These are phyloP conservation scores for Athelia psychrophila DNA, from an alignment of 1,284 basidiomycete genomes.

Conservation along the genomic window DNA sequence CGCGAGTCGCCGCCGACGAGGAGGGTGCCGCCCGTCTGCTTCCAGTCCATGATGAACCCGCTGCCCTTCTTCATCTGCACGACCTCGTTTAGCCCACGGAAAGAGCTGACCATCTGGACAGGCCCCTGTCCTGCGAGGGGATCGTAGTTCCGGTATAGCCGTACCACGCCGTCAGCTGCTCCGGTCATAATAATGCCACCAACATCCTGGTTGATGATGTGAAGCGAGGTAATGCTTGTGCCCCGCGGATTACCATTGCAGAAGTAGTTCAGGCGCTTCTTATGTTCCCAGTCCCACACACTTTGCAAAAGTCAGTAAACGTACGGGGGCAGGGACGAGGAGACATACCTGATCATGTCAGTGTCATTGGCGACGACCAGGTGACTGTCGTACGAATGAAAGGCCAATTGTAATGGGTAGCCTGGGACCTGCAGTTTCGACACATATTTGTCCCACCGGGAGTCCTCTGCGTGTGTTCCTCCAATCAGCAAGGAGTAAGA, in stretches of 20 bases:
- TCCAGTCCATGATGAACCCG: constrained; percentile 93
- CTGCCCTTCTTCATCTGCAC: constrained; percentile 71
- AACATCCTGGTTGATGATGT: constrained; percentile 95
- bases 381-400: constrained; percentile 93
- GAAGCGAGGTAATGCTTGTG: constrained; percentile 85
- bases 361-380: constrained; percentile 84
- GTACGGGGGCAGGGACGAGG: constrained; percentile 1
- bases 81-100: constrained; percentile 86
- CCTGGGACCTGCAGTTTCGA: constrained; percentile 70
- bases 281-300: constrained; percentile 93
- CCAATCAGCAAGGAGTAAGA: no score
- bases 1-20: constrained; percentile 91
- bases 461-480: constrained; percentile 35
- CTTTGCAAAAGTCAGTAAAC: constrained; percentile 33
- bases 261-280: constrained; percentile 79
- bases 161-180: constrained; percentile 90
- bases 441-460: constrained; percentile 81
- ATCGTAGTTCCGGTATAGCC: constrained; percentile 91
- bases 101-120: constrained; percentile 88
- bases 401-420: constrained; percentile 76
- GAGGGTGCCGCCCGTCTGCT: constrained; percentile 83
- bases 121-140: constrained; percentile 58
- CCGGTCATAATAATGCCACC: constrained; percentile 89
- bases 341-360: constrained; percentile 78
- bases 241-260: constrained; percentile 86